Evolutionary conservation across 1,284 basidiomycete genomes (phyloP), one percentile per base, ranked within the genome.

Genomic region (Sphagnurus paluster): DNA sequence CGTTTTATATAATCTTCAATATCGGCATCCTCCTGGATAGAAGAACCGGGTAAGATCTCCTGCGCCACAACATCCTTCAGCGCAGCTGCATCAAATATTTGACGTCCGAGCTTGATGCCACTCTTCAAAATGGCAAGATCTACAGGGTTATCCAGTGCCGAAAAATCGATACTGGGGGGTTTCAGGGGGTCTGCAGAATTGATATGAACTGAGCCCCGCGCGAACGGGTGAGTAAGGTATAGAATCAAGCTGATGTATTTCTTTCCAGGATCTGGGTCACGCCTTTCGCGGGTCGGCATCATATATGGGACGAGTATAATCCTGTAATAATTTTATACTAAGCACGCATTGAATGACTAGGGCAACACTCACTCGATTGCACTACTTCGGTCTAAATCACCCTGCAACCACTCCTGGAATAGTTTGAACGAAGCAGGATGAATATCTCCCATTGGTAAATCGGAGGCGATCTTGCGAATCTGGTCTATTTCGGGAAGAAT

Each of bases 151-250:
- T 48, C 39, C 7, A 52, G 34, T 4, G 48, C 43, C n/a, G 64
- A 61, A 28, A 70, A 69, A 43, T 78, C 67, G 19, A 78, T 64
- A 25, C 62, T 51, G 1, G 76, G 74, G 43, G 70, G 62, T 2
- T 59, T 63, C 6, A 59, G 51, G 0, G 73, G 72, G 53, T 75
- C 62, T 4, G 56, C 29, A 1, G 68, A 68, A 3, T 61, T 57
- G 33, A 72, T 65, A 47, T 71, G 69, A 6, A 58, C 54, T 0
- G 57, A 54, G 16, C 57, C 58, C 8, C 56, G 42, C 14, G 54
- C 45, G 36, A 60, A 49, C 7, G 49, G 41, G 17, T 50, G 49
- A 2, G 44, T 3, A 11, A 47, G 37, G 6, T 24, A 30, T 6
- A 44, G 3, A 0, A 25, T 3, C 13, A 30, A 26, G 2, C 34